Conservation (phyloP, 2,329 filamentous ascomycete species). For the Orbilia oligospora region DNA sequence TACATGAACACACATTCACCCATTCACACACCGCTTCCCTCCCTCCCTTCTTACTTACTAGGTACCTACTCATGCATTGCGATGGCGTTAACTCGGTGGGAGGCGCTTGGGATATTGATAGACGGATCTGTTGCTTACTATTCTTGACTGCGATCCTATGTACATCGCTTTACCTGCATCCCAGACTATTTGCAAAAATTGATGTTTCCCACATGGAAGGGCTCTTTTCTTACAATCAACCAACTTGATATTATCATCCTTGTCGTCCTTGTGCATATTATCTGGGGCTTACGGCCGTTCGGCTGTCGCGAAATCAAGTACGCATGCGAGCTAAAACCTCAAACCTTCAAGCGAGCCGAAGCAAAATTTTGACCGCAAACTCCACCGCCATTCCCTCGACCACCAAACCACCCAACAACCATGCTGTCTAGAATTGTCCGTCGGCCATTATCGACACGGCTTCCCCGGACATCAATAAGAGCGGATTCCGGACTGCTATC, state of each 20-base stretch:
- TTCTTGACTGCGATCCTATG: constrained; percentile 3
- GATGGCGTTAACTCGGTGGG: constrained; percentile 37
- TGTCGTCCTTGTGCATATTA: background rate
- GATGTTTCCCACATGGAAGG: background rate
- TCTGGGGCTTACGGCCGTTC: background rate
- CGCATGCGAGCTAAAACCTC: constrained; percentile 16
- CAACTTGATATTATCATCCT: background rate
- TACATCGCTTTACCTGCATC: background rate
- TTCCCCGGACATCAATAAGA: constrained; percentile 17
- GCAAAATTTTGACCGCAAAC: constrained; percentile 29
- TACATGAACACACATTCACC: background rate
- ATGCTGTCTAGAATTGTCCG: constrained; percentile 54
- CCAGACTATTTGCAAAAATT: background rate
- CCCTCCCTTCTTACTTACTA: background rate
- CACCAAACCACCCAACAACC: background rate
- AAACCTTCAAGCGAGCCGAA: constrained; percentile 38
- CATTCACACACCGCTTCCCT: too few relatives aligned
- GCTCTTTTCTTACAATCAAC: background rate
- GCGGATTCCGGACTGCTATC: constrained; percentile 24
- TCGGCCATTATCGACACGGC: constrained; percentile 35
- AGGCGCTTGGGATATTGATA: constrained; percentile 10
- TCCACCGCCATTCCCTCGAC: constrained; percentile 1
- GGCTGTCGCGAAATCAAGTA: constrained; percentile 7
- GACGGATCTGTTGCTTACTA: constrained; percentile 3
- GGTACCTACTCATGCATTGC: constrained; percentile 36